Percentiles rank a stretch among this genome's conserved stretches.
These are phyloP conservation scores for Trichocladium antarcticum DNA, from an alignment of 495 filamentous ascomycete species.

Conservation along the genomic window DNA sequence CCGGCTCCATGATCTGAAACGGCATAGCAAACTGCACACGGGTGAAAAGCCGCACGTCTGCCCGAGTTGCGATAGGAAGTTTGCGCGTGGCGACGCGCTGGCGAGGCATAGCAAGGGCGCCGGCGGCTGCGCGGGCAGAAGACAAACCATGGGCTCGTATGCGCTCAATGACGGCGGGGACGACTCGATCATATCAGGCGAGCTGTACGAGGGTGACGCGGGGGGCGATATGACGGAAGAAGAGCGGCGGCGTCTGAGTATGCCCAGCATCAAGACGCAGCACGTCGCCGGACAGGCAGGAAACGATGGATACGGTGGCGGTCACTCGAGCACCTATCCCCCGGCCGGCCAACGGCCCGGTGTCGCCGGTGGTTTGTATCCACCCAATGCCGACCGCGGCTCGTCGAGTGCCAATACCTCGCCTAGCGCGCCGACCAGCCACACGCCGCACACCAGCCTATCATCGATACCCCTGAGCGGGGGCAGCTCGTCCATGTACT, in stretches of 20 bases:
- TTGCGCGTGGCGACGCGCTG: slow-evolving; percentile 89
- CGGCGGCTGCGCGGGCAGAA: slow-evolving; percentile 84
- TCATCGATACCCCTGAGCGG: slow-evolving; percentile 39
- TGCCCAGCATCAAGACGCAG: slow-evolving; percentile 63
- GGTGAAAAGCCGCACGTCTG: slow-evolving; percentile 93
- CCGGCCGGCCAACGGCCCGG: slow-evolving; percentile 44
- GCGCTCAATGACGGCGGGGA: slow-evolving; percentile 67
- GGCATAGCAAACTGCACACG: slow-evolving; percentile 92
- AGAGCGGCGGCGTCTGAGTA: slow-evolving; percentile 44
- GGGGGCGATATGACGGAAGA: slow-evolving; percentile 39
- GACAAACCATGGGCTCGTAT: slow-evolving; percentile 79
- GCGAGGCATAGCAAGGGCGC: slow-evolving; percentile 93
- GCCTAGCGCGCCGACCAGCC: slow-evolving; percentile 29
- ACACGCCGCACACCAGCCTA: slow-evolving; percentile 39
- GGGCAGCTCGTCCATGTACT: slow-evolving; percentile 50
- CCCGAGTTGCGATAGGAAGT: slow-evolving; percentile 83
- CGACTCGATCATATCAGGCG: slow-evolving; percentile 67
- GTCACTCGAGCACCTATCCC: slow-evolving; percentile 64
- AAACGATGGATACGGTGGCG: slow-evolving; percentile 26
- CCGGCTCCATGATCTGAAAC: slow-evolving; percentile 87
- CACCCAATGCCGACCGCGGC: slow-evolving; percentile 44
- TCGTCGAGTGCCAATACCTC: slow-evolving; percentile 46
- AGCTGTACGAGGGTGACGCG: slow-evolving; percentile 56
- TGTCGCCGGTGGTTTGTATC: slow-evolving; percentile 46
- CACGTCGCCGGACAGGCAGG: slow-evolving; percentile 45